Base-by-base conservation (phyloP, 345 rosid species). In the Dipteronia sinensis region DNA sequence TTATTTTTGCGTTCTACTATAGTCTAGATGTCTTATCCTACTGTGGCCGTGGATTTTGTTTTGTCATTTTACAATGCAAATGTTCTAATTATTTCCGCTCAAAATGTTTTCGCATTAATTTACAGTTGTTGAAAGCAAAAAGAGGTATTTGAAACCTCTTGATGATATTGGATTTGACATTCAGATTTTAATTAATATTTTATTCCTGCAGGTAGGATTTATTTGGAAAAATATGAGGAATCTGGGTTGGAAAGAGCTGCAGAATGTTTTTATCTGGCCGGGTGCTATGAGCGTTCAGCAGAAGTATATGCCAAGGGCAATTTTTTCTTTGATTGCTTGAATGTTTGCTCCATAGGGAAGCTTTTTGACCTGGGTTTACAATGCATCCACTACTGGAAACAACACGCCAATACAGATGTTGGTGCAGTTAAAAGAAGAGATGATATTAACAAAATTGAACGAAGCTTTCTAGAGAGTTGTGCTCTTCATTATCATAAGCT, bases 351-450 rank as follows among this genome's bases (percentile, higher is more conserved):
- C 0, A 15, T 71, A 76, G 88, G 88, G 61, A 75, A 81, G 67
- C 82, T 84, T 10, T 88, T 88, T 27, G 85, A 86, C 0, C 31
- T 9, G 42, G 91, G 91, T 20, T 74, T 86, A 70, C 70, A 58
- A 2, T 88, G 77, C 25, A 73, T 88, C 12, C 66, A 75, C 29
- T 67, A 72, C 68, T 82, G 87, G 88, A 87, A 78, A 67, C 80
- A 77, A 17, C 72, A 74, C 10, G 56, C 63, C 9, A 8, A 42
- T 42, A 42, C 9, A 6, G 46, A 42, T 1, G 10, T 42, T 9
- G 9, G 10, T 9, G 46, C 2, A 8, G 46, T 42, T 42, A 42
- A 2, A 42, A 42, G 46, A 42, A 42, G 11, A 8, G 46, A 42
- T 1, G 46, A 42, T 1, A 42, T 42, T 0, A 7, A 42, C 46